Evolutionary conservation across 2,329 filamentous ascomycete species (phyloP), one percentile per base, ranked within the genome.

Genomic region (Trichoderma cornu-damae): DNA sequence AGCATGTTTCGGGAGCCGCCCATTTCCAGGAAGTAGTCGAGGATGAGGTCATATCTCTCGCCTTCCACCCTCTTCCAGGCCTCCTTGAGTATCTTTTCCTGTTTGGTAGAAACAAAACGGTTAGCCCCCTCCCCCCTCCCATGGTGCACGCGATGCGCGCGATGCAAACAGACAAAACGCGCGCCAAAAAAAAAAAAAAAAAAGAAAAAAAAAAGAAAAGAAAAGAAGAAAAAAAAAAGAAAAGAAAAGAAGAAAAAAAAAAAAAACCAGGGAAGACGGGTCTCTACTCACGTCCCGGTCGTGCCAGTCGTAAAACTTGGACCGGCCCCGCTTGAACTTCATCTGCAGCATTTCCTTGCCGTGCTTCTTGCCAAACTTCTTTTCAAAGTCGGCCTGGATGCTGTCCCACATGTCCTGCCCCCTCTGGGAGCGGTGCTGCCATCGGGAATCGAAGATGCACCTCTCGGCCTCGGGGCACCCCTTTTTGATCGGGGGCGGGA

Each of bases 361-460:
- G 5, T 70, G 71, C 12, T 69, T 68, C 59, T 73, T 70, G 8
- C 65, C 56, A 51, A 75, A 75, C 18, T 59, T 59, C 7, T 61
- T 57, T 12, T 65, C 65, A 59, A 73, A 83, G 57, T 77, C 74
- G 4, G 65, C 66, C 48, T 75, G 73, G 58, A 84, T 82, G 37
- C 73, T 71, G 22, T 80, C 75, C 81, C 81, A 84, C 79, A 83
- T 83, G 32, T 80, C 79, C 61, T 80, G 79, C 14, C 81, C 80
- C 62, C 79, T 80, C 51, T 75, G 72, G 18, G 74, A 64, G 14
- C 74, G 69, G 61, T 76, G 73, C 22, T 74, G 65, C 65, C 74
- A 75, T 11, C 79, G 72, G n/a, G 78, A 72, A 24, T 78, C 70
- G 48, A 82, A 77, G 30, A 84, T 73, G 51, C 69, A 79, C 20